These are phyloP conservation scores for Carpinus fangiana DNA, from an alignment of 306 rosid species.

Conservation along the genomic window DNA sequence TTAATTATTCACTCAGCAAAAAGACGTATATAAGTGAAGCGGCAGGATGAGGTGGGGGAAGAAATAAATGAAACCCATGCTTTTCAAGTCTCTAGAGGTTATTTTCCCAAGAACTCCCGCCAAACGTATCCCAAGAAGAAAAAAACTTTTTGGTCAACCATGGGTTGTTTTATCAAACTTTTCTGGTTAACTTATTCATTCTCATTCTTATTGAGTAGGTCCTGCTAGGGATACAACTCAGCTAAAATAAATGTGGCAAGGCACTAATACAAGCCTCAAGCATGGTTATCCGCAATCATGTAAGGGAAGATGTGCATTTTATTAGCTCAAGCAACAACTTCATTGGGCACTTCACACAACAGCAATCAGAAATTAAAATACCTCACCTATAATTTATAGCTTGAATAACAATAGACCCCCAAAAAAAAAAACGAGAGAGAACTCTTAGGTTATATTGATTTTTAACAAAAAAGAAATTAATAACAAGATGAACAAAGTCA, in stretches of 20 bases:
- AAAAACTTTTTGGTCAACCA: background rate
- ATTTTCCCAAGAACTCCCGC: background rate
- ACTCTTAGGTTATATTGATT: background rate
- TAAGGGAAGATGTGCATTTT: background rate
- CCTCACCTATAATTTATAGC: background rate
- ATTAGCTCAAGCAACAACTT: background rate
- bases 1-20: background rate
- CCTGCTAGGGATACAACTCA: too few species aligned
- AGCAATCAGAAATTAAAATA: background rate
- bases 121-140: background rate
- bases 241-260: background rate
- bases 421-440: background rate
- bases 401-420: background rate
- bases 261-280: background rate
- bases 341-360: background rate
- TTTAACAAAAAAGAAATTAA: background rate
- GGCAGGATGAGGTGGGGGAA: background rate
- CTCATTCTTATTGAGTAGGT: background rate
- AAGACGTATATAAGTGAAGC: background rate
- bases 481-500: background rate
- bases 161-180: background rate
- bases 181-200: background rate
- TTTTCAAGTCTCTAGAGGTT: background rate
- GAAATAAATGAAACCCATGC: background rate
- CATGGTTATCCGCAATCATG: background rate